Base-by-base conservation (phyloP, 116 monocot genomes). In the Dioscorea cayenensis region DNA sequence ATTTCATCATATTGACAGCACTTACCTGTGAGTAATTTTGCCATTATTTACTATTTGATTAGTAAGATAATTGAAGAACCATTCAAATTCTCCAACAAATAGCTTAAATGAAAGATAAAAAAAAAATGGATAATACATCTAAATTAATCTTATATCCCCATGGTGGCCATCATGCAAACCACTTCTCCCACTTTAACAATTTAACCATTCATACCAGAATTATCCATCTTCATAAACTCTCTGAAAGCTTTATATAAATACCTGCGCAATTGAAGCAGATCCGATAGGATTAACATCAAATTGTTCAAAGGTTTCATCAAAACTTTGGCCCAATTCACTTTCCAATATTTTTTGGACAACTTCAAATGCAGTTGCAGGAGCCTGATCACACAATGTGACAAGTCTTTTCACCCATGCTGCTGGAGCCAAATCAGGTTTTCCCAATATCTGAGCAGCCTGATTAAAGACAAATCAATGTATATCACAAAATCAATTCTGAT, bases 191-290 rank as follows among this genome's bases (percentile, higher is more conserved):
- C 32, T 32, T 32, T 2, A 32, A 32, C 32, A 32, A 32, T 32
- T 32, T 32, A 32, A 32, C 32, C 32, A 32, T 32, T 32, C 59
- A 21, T 2, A 59, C 6, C 16, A 17, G 16, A 59, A 59, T 21
- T 59, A 59, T 21, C 18, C 59, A 59, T 12, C 17, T 17, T 19
- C 17, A 59, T 21, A 17, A n/a, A 59, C 18, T 59, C 59, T 66
- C 21, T 23, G 2, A 51, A 25, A 66, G 20, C 38, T 65, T 14
- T 32, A 28, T 16, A 19, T 66, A 60, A 21, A 78, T 73, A 92
- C 97, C 90, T 97, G 93, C 67, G 97, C 92, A 82, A 97, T 97
- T 67, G 97, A 97, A 76, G 97, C 97, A 76, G 93, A 97, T 71
- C 97, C 97, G 81, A 97, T 74, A 66, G 97, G 97, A 50, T 83